Evolutionary conservation across 2,329 filamentous ascomycete genomes (phyloP).

Genomic region (Rosellinia necatrix): DNA sequence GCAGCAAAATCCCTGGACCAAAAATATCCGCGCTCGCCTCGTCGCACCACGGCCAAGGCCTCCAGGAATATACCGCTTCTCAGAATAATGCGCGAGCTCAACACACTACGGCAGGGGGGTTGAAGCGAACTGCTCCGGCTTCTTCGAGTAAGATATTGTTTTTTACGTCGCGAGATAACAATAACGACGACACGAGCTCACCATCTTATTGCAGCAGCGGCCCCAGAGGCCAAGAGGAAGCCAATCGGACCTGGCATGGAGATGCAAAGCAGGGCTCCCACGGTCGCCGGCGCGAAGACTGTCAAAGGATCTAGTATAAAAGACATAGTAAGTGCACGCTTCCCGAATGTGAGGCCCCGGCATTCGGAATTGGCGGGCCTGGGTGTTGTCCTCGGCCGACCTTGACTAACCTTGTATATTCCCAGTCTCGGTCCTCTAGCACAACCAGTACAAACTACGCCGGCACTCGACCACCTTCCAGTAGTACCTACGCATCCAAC

Average conservation of each 20-base stretch:
- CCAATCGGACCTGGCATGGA: slow-evolving; percentile 59
- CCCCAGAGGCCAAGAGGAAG: slow-evolving; percentile 65
- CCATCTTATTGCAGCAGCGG: slow-evolving; percentile 47
- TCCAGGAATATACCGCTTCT: slow-evolving; percentile 64
- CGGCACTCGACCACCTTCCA: slow-evolving; percentile 34
- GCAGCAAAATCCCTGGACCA: slow-evolving; percentile 31
- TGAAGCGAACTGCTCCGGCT: slow-evolving; percentile 58
- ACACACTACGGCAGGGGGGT: slow-evolving; percentile 42
- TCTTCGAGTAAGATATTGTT: slow-evolving; percentile 47
- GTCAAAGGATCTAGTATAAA: slow-evolving; percentile 52
- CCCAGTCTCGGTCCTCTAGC: slow-evolving; percentile 16
- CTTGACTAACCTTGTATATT: slow-evolving; percentile 29
- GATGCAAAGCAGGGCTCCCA: slow-evolving; percentile 47
- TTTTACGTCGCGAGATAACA: slow-evolving; percentile 21
- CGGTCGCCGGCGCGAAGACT: slow-evolving; percentile 45
- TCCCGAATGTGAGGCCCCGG: not conserved
- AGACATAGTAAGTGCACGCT: slow-evolving; percentile 34
- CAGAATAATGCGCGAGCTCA: slow-evolving; percentile 61
- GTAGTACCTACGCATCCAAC: slow-evolving; percentile 45
- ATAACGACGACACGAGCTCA: slow-evolving; percentile 26
- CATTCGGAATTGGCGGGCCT: not conserved
- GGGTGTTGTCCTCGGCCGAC: no score
- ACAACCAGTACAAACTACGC: slow-evolving; percentile 7
- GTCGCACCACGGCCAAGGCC: slow-evolving; percentile 41
- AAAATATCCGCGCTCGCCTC: slow-evolving; percentile 33